Conservation (phyloP, 257 asterid genomes). For the Petunia secreta region DNA sequence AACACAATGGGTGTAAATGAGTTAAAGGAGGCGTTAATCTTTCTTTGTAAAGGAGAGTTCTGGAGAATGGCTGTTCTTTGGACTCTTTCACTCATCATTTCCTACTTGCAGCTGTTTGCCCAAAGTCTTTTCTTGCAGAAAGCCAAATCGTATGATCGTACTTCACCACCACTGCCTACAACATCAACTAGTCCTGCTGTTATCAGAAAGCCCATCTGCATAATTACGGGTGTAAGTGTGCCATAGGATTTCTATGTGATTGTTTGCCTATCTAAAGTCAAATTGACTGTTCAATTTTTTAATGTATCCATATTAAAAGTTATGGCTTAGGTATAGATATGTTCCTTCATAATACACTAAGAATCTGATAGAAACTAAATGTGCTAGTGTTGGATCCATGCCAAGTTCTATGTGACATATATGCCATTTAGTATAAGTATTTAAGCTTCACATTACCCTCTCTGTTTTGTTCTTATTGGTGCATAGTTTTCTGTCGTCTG, state of each 20-base stretch:
- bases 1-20: constrained; percentile 39
- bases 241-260: neutral
- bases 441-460: neutral
- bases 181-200: constrained; percentile 22
- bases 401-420: neutral
- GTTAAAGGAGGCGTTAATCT: constrained; percentile 40
- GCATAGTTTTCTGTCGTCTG: constrained; percentile 29
- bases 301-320: neutral
- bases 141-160: constrained; percentile 34
- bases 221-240: constrained; percentile 77
- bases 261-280: neutral
- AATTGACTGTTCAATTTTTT: neutral
- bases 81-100: constrained; percentile 57
- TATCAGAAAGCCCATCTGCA: constrained; percentile 56
- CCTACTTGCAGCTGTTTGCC: constrained; percentile 51
- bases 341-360: neutral
- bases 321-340: neutral
- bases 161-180: constrained; percentile 28
- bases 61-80: constrained; percentile 85
- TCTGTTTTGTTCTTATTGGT: neutral
- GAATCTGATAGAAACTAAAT: too few relatives aligned
- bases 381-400: neutral
- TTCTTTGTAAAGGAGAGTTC: constrained; percentile 48
- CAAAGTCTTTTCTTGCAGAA: constrained; percentile 34
- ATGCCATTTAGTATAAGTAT: neutral